Evolutionary conservation across 768 basidiomycete genomes (phyloP), one percentile per base, ranked within the genome.

Genomic region (Melanogaster broomeanus): DNA sequence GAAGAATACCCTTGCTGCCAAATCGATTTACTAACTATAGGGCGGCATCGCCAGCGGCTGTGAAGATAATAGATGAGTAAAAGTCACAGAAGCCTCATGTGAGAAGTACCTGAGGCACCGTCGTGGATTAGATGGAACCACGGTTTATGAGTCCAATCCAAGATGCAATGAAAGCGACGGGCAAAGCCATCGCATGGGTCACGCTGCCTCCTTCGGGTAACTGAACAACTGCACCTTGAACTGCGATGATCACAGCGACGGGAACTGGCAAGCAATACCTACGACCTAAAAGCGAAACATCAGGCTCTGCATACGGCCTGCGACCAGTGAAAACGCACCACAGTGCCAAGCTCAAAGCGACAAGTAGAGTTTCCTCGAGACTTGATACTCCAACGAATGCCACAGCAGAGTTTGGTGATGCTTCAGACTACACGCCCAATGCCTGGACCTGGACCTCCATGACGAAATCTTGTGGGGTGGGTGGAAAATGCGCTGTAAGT

Each of bases 91-190:
- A 6, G 18, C 13, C 2, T 16, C 4, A 18, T 3, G 4, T 33
- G 3, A 13, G 11, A n/a, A 28, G n/a, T 49, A 67, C 65, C 57
- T 46, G 66, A 66, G 28, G 53, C 27, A 13, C 58, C 66, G 41
- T 66, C 62, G 16, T 67, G 66, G 21, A 67, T 45, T 6, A 68
- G 59, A 67, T 52, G 12, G 52, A 45, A 38, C 51, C 60, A 18
- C 57, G 57, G 2, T 35, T 40, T 15, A 61, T 55, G 24, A 68
- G 53, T 38, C 66, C 66, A 15, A 64, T 58, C 66, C 66, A 67
- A 11, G 66, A 51, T 4, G 66, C 39, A 22, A 66, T 56, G 56
- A 67, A 59, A 1, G 57, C 49, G 33, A 49, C 21, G 28, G 66
- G 51, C 3, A 68, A 33, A 28, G 58, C 52, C 15, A 58, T 64